phyloP scores from a whole-genome alignment of 306 rosid species.

The Vigna reflexopilosa region DNA sequence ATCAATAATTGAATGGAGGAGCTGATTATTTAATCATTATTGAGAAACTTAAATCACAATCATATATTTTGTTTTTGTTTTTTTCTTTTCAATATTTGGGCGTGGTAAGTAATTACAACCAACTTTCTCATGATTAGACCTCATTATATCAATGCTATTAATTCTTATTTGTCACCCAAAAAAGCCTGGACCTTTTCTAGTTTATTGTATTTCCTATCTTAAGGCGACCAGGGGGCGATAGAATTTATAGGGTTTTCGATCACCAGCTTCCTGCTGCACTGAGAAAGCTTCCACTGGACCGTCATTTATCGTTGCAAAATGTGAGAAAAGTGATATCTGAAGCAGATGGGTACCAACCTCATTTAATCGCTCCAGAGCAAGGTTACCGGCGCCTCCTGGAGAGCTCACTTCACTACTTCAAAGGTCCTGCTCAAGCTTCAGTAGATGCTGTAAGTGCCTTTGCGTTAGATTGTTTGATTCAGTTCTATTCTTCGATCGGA shows the following conservation, averaged over 20 bases:
- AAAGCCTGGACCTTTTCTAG: conserved; percentile 19
- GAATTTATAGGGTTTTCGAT: conserved; percentile 86
- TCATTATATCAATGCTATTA: neutral
- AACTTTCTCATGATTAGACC: neutral
- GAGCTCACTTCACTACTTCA: conserved; percentile 79
- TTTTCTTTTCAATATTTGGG: neutral
- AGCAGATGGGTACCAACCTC: conserved; percentile 99
- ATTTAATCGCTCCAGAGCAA: conserved; percentile 93
- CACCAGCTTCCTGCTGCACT: conserved; percentile 97
- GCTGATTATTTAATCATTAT: neutral
- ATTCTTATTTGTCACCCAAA: conserved; percentile 12
- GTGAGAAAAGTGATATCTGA: conserved; percentile 91
- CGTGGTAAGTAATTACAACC: neutral
- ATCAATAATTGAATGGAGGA: neutral
- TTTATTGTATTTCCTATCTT: conserved; percentile 40
- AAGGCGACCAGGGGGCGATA: conserved; percentile 95
- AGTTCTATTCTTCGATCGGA: neutral
- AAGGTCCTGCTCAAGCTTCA: conserved; percentile 97
- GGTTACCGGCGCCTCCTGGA: conserved; percentile 95
- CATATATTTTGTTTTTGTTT: neutral
- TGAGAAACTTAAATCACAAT: neutral
- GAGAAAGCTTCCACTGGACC: conserved; percentile 95
- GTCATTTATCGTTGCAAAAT: conserved; percentile 83
- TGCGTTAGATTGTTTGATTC: conserved; percentile 21
- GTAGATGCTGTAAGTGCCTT: conserved; percentile 87